Evolutionary conservation across 768 basidiomycete genomes (phyloP), one percentile per base, ranked within the genome.

Genomic region (Phanerodontia chrysosporium): DNA sequence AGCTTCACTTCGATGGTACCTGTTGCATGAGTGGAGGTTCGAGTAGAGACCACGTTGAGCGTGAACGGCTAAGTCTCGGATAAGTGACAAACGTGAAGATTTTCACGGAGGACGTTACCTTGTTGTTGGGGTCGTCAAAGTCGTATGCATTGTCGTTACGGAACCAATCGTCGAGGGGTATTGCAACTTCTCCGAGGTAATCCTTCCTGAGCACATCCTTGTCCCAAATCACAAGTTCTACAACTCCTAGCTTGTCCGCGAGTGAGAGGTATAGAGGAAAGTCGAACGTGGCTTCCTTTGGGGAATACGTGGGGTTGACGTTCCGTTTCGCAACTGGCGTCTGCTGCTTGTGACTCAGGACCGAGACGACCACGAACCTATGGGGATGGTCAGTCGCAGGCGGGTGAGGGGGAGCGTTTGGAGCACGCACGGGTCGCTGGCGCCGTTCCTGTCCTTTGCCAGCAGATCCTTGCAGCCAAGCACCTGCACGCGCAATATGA

Each of bases 181-280:
- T 63, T 0, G 87, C 82, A 4, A 83, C 81, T 72, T 99, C 96
- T 16, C 97, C 97, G 16, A 99, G 80, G 70, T 97, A 99, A 46
- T 98, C 96, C 75, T 95, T 97, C 66, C 80, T 83, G 58, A 94
- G 70, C 64, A 91, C 76, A 72, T 98, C 95, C 75, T 89, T 94
- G 73, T 95, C 95, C 95, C 96, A 99, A 0, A 95, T 80, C 13
- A 97, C 86, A 32, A 93, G 76, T 72, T 98, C 95, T 45, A 98
- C 65, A 1, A 81, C 84, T 32, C 89, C 88, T 4, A 91, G 79
- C 46, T 78, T 77, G 64, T 89, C 88, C 0, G 87, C 86, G 27
- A 89, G 79, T 16, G 86, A 89, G 18, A 89, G 78, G 64, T 89
- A 91, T 18, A 97, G 78, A 0, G 93, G 90, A 65, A 95, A 92